Conservation (phyloP, 208 protist species). For the Crithidia brevicula region DNA sequence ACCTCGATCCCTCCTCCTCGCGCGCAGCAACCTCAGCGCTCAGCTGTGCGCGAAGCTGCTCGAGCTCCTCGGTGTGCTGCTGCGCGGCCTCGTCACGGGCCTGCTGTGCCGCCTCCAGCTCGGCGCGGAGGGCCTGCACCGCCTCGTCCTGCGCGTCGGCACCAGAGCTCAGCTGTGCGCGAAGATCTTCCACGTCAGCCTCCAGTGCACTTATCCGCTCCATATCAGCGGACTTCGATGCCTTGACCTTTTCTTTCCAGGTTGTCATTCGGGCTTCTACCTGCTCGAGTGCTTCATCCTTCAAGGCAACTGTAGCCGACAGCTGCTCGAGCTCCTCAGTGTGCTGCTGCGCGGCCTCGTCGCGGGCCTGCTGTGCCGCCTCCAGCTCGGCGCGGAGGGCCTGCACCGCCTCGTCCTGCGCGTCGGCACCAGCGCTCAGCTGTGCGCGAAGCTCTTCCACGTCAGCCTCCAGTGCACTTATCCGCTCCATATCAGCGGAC, state of each 20-base stretch:
- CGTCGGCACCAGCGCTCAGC: slow-evolving; percentile 10
- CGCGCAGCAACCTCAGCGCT: background rate
- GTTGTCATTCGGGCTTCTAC: background rate
- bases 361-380: slow-evolving; percentile 3
- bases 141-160: background rate
- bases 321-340: slow-evolving; percentile 7
- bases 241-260: background rate
- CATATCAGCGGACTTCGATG: background rate
- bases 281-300: background rate
- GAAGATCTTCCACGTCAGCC: slow-evolving; percentile 1
- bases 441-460: slow-evolving; percentile 23
- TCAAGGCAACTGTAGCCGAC: background rate
- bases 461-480: too few relatives aligned
- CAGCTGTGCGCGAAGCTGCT: background rate
- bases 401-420: slow-evolving; percentile 14
- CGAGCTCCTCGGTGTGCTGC: slow-evolving; percentile 1
- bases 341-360: slow-evolving; percentile 11
- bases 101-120: background rate
- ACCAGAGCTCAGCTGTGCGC: background rate
- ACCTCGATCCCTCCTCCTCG: background rate
- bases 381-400: slow-evolving; percentile 15
- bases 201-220: background rate
- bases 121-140: background rate
- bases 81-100: background rate
- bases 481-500: too few relatives aligned